Conservation (phyloP, 805 yeast species). For the Zygoascus flipseniorum region DNA sequence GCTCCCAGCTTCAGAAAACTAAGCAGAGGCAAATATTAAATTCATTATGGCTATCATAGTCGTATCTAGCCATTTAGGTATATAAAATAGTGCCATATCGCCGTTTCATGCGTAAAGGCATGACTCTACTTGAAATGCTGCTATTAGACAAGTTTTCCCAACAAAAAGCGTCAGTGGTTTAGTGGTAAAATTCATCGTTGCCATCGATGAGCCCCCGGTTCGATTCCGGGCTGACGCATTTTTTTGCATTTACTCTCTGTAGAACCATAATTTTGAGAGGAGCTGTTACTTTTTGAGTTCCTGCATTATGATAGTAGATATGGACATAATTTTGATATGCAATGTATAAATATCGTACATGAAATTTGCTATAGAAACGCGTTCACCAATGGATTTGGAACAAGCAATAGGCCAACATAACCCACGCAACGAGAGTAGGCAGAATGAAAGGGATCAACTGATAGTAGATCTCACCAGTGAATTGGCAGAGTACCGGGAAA, state of each 20-base stretch:
- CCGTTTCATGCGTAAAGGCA: too few relatives aligned
- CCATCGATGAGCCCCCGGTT: constrained; percentile 54
- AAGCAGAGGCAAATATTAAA: too few relatives aligned
- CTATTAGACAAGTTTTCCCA: too few relatives aligned
- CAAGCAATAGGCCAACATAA: too few relatives aligned
- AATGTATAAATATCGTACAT: not conserved
- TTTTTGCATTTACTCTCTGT: constrained; percentile 12
- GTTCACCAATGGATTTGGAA: too few relatives aligned
- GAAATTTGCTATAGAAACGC: too few relatives aligned
- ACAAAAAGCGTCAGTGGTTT: constrained; percentile 41
- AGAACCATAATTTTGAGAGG: not conserved
- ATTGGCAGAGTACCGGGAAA: not conserved
- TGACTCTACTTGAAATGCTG: too few relatives aligned
- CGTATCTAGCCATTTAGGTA: too few relatives aligned
- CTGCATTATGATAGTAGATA: not conserved
- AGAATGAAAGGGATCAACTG: not conserved
- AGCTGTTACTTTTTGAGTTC: too few relatives aligned
- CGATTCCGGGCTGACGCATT: constrained; percentile 52
- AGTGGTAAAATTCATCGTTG: constrained; percentile 51
- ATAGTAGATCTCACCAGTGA: not conserved
- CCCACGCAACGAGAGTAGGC: not conserved
- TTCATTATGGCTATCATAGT: too few relatives aligned
- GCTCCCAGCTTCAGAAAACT: too few relatives aligned
- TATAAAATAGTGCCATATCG: too few relatives aligned
- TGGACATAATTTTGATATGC: not conserved